Evolutionary conservation across 2,329 filamentous ascomycete species (phyloP), one percentile per base, ranked within the genome.

Genomic region (Paecilomyces variotii): DNA sequence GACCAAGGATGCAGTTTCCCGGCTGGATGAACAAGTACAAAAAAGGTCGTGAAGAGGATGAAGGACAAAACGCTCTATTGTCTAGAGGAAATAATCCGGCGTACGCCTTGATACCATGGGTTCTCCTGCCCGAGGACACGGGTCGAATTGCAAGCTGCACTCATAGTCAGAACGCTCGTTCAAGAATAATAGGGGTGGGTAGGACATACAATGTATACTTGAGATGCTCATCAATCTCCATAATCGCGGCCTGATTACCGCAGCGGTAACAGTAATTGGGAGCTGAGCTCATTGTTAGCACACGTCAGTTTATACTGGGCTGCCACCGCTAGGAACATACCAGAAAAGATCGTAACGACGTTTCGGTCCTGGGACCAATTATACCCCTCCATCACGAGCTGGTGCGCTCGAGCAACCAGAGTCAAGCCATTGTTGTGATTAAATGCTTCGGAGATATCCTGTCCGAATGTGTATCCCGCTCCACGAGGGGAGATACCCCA

Each of bases 351-450:
- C 39, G 94, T 99, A 61, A 99, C 94, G 56, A 99, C 94, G 67
- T 99, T 97, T 65, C 93, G 82, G 74, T 97, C 94, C 76, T 97
- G 94, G 65, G 92, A 97, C 94, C 94, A 99, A 76, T 97, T 99
- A 78, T 97, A 99, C 54, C 94, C 94, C 76, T 99, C 94, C 93
- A 97, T 99, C 61, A 99, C 94, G 74, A 99, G 81, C 80, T 99
- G 94, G 82, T 99, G 94, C 58, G 94, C 94, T 76, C 94, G 85
- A 61, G 94, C 94, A 72, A 99, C 95, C 62, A 97, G 82, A 57
- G 93, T 97, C 77, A 99, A 80, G 59, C 92, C 93, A 71, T 99
- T 99, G 83, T 97, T 97, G 75, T 97, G 93, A 78, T 97, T 97
- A 81, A 99, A 99, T 1, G 93, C 93, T 79, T 99, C 93, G 35